Base-by-base conservation (phyloP, 208 protist species). In the Leishmania guyanensis region DNA sequence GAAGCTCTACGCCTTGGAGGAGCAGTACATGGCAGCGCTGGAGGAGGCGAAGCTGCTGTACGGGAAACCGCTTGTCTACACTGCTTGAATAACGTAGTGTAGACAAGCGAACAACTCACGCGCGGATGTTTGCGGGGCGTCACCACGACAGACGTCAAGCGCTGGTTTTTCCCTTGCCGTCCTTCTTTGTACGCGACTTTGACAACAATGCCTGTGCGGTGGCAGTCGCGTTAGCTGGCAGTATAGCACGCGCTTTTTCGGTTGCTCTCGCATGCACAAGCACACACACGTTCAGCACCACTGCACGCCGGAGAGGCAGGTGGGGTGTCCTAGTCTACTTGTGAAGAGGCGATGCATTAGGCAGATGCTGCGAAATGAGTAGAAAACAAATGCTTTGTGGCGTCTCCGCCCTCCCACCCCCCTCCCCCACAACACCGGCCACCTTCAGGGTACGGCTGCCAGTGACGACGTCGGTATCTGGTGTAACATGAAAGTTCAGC, bases 1-100 rank as follows among this genome's bases (percentile, higher is more conserved):
- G 48, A 79, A 84, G 75, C 83, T 94, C 53, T 88, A 94, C 64
- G 16, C 29, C 50, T 62, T 92, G 68, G 79, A 83, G 64, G 88
- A 92, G 36, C 77, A 84, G 65, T 94, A 90, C 80, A 69, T 73
- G 54, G 62, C 64, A 53, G 60, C 80, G 70, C 76, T 94, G 64
- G 84, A 92, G 70, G 85, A 80, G 36, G 77, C 84, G 56, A 93
- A 93, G 70, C 39, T 62, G 75, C 54, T 60, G 50, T 48, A 80
- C 62, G 82, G 84, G 22, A 89, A 84, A 26, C 74, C 81, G 48
- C 60, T 84, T n/a, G 81, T 84, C 39, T 84, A 70, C n/a, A 71
- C 75, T 17, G 80, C 60, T 22, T 73, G 20, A 5, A 36, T n/a
- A 46, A 46, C 39, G 69, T 54, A 26, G 8, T n/a, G 46, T 73